These are phyloP conservation scores for Lyophyllum shimeji DNA, from an alignment of 768 basidiomycete genomes.

Conservation along the genomic window DNA sequence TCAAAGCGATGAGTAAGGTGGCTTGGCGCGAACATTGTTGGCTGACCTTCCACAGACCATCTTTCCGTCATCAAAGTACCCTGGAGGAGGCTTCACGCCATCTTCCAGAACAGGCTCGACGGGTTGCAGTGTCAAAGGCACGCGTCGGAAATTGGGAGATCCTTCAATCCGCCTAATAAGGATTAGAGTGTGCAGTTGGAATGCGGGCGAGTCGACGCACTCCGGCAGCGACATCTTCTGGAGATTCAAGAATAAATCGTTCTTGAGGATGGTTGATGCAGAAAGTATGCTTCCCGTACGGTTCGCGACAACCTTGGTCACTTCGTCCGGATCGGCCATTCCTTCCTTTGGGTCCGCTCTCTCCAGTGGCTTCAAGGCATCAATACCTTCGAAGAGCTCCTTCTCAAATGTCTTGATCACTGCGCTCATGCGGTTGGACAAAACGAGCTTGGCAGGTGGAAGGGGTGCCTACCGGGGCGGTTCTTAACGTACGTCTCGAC, in stretches of 20 bases:
- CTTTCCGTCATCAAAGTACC: slow-evolving; percentile 42
- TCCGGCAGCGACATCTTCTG: slow-evolving; percentile 98
- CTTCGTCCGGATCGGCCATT: slow-evolving; percentile 88
- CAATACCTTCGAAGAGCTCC: slow-evolving; percentile 79
- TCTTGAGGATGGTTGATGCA: slow-evolving; percentile 92
- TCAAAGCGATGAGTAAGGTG: not conserved
- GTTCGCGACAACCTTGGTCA: slow-evolving; percentile 79
- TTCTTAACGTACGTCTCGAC: slow-evolving; percentile 83
- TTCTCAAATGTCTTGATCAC: slow-evolving; percentile 96
- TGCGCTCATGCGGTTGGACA: slow-evolving; percentile 21
- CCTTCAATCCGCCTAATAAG: slow-evolving; percentile 83
- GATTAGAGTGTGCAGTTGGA: too few relatives aligned
- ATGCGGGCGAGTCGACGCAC: slow-evolving; percentile 41
- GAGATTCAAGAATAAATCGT: slow-evolving; percentile 89
- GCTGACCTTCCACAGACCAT: slow-evolving; percentile 78
- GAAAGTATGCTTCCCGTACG: slow-evolving; percentile 86
- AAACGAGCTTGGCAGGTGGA: not conserved
- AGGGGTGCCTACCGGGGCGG: slow-evolving; percentile 63
- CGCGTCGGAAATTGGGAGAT: slow-evolving; percentile 87
- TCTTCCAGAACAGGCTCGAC: slow-evolving; percentile 25
- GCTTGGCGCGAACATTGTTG: not conserved
- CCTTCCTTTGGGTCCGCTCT: slow-evolving; percentile 65
- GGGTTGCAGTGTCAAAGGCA: slow-evolving; percentile 60
- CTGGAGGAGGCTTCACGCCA: slow-evolving; percentile 36
- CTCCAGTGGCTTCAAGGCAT: slow-evolving; percentile 81